Evolutionary conservation across 2,329 filamentous ascomycete species (phyloP).

Genomic region (Cladosporium velox): DNA sequence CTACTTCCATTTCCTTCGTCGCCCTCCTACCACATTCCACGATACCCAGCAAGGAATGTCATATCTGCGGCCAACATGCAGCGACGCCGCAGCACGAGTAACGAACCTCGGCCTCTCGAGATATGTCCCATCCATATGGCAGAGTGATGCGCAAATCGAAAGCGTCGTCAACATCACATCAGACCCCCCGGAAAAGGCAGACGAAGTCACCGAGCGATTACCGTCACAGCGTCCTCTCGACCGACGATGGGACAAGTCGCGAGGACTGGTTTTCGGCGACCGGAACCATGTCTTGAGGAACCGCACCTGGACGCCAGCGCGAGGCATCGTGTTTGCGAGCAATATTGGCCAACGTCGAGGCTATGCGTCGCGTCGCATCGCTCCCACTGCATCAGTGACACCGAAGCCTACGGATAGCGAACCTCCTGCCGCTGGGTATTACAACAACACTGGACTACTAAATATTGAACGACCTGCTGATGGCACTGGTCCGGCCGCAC

Average conservation of each 20-base stretch:
- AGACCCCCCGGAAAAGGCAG: not conserved
- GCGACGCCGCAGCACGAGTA: constrained; percentile 19
- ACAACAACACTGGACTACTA: not conserved
- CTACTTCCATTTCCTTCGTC: not conserved
- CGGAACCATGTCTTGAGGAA: not conserved
- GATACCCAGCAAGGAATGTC: constrained; percentile 16
- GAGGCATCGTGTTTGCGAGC: constrained; percentile 11
- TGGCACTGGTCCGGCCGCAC: not conserved
- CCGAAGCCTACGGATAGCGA: not conserved
- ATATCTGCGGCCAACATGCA: constrained; percentile 21
- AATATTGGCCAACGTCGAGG: constrained; percentile 3
- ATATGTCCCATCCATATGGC: constrained; percentile 4
- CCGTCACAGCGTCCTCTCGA: constrained; percentile 34
- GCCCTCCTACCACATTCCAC: not conserved
- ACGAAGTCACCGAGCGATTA: constrained; percentile 20
- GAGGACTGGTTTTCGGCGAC: constrained; percentile 30
- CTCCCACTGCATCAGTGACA: not conserved
- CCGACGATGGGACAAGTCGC: constrained; percentile 33
- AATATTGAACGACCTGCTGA: not conserved
- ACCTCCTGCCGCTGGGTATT: not conserved
- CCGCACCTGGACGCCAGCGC: constrained; percentile 8
- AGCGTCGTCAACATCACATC: not conserved
- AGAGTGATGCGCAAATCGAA: constrained; percentile 7
- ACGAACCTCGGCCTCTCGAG: constrained; percentile 10
- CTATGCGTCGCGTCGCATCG: constrained; percentile 11